Conservation (phyloP, 2,329 filamentous ascomycete species). For the Paraconiothyrium brasiliense region DNA sequence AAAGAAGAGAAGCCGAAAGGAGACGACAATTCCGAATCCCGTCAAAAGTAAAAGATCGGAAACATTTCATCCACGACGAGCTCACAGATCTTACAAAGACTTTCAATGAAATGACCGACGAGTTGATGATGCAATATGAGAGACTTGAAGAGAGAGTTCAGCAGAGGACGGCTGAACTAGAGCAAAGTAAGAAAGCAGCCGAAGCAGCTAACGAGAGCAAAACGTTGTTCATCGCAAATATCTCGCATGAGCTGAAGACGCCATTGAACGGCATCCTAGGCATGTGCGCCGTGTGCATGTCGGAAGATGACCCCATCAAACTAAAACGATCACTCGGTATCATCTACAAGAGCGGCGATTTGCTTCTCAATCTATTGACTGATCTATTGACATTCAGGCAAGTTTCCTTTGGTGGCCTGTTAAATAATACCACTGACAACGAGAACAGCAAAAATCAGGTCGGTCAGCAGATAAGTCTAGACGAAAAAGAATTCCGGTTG, state of each 20-base stretch:
- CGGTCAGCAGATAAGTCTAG: slow-evolving; percentile 80
- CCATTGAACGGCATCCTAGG: slow-evolving; percentile 95
- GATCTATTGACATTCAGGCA: slow-evolving; percentile 81
- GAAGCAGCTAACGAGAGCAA: slow-evolving; percentile 98
- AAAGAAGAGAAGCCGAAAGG: slow-evolving; percentile 50
- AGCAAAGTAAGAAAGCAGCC: slow-evolving; percentile 88
- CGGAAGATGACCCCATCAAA: slow-evolving; percentile 79
- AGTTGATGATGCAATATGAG: slow-evolving; percentile 85
- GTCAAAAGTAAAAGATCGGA: slow-evolving; percentile 78
- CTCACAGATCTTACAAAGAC: slow-evolving; percentile 82
- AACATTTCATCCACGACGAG: slow-evolving; percentile 83
- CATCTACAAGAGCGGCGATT: slow-evolving; percentile 87
- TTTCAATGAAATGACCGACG: slow-evolving; percentile 94
- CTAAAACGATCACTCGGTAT: slow-evolving; percentile 87
- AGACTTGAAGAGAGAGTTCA: slow-evolving; percentile 85
- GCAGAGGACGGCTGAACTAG: slow-evolving; percentile 82
- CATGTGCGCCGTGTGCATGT: slow-evolving; percentile 93
- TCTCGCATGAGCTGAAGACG: slow-evolving; percentile 87
- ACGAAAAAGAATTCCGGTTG: slow-evolving; percentile 85
- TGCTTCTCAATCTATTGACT: slow-evolving; percentile 85
- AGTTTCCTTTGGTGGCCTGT: background rate
- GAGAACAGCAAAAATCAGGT: slow-evolving; percentile 84
- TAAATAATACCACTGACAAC: background rate
- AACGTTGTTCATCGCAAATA: slow-evolving; percentile 96
- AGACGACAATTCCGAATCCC: slow-evolving; percentile 81